A percentile compares a stretch with the other conserved stretches of the same genome.
These are phyloP conservation scores for Termitomyces heimii DNA, from an alignment of 768 basidiomycete genomes.

Conservation along the genomic window DNA sequence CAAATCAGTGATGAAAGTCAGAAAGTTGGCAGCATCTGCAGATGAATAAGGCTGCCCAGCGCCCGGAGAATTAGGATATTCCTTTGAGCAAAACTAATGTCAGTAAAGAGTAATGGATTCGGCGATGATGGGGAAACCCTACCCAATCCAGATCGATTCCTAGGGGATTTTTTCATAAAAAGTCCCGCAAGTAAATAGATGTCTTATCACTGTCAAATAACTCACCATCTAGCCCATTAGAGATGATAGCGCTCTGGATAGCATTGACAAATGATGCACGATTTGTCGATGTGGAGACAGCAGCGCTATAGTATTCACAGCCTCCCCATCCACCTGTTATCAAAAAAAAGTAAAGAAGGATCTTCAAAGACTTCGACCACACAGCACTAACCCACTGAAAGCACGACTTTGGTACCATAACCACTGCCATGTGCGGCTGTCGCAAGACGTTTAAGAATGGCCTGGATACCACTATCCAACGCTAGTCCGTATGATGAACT, in stretches of 20 bases:
- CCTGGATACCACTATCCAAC: slow-evolving; percentile 45
- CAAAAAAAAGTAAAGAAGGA: neutral
- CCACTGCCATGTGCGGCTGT: slow-evolving; percentile 48
- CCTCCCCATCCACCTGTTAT: slow-evolving; percentile 68
- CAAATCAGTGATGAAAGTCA: slow-evolving; percentile 53
- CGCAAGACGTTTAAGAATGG: slow-evolving; percentile 53
- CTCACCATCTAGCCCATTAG: slow-evolving; percentile 58
- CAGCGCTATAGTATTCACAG: slow-evolving; percentile 55
- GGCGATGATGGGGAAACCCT: neutral
- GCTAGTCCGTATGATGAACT: slow-evolving; percentile 47
- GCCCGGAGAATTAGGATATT: slow-evolving; percentile 66
- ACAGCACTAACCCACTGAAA: slow-evolving; percentile 52
- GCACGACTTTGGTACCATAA: slow-evolving; percentile 56
- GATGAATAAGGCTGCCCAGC: slow-evolving; percentile 55
- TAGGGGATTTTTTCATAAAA: neutral
- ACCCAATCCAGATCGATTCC: slow-evolving; percentile 55
- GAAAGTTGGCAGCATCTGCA: slow-evolving; percentile 59
- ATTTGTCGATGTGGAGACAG: slow-evolving; percentile 41
- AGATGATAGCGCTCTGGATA: slow-evolving; percentile 47
- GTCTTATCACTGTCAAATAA: neutral
- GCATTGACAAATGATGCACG: slow-evolving; percentile 54
- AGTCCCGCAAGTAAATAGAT: neutral
- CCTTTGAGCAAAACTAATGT: slow-evolving; percentile 26
- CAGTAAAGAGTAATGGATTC: neutral
- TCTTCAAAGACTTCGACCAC: slow-evolving; percentile 14